A percentile compares a stretch with the other conserved stretches of the same genome.
phyloP scores from a whole-genome alignment of 2,329 filamentous ascomycete species.

The Tolypocladium album region DNA sequence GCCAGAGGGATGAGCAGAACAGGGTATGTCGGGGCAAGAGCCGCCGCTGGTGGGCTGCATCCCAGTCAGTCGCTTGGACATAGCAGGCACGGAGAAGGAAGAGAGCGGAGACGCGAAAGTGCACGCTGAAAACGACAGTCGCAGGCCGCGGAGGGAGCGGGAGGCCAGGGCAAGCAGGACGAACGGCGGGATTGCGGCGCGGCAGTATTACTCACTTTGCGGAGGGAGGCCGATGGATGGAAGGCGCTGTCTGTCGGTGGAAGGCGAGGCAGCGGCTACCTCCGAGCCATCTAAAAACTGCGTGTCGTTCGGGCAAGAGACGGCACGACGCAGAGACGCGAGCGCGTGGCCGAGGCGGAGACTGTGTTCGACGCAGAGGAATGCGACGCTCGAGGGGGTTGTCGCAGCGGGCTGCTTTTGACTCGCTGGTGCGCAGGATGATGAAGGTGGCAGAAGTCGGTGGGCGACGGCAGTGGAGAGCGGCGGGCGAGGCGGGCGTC shows the following conservation, averaged over 20 bases:
- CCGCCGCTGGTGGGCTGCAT: background rate
- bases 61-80: background rate
- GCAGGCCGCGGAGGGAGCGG: slow-evolving; percentile 6
- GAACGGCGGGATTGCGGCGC: background rate
- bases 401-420: background rate
- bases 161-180: slow-evolving; percentile 1
- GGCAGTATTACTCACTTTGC: background rate
- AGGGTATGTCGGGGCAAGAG: background rate
- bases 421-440: background rate
- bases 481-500: background rate
- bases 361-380: background rate
- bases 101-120: background rate
- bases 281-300: slow-evolving; percentile 11
- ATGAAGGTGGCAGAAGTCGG: background rate
- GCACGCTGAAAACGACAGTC: background rate
- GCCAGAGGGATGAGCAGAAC: background rate
- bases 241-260: background rate
- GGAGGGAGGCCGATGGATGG: background rate
- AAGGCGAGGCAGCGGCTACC: slow-evolving; percentile 7
- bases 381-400: slow-evolving; percentile 1
- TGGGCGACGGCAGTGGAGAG: background rate
- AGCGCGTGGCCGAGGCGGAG: background rate
- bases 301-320: background rate
- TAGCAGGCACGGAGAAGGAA: background rate
- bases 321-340: background rate